Evolutionary conservation across 2,329 filamentous ascomycete species (phyloP).

Genomic region (Fusarium secorum): DNA sequence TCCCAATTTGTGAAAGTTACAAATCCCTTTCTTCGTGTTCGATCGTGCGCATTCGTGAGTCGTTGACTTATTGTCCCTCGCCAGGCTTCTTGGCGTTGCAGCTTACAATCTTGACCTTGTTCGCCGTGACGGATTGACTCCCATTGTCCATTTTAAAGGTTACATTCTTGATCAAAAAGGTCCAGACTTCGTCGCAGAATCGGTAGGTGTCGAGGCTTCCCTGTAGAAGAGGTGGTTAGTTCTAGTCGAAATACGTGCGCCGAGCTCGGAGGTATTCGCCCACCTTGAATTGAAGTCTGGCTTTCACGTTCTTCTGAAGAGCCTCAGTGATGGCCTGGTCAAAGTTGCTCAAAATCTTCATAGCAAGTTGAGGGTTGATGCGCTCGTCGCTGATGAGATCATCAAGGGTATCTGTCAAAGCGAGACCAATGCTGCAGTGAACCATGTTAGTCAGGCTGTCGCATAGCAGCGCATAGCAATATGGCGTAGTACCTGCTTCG

Average conservation of each 20-base stretch:
- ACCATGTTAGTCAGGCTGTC: constrained; percentile 39
- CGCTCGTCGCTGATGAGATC: constrained; percentile 92
- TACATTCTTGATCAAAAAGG: constrained; percentile 97
- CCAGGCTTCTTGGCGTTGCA: constrained; percentile 84
- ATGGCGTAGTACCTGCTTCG: constrained; percentile 82
- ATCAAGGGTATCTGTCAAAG: constrained; percentile 95
- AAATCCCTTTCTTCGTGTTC: background rate
- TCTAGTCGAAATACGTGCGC: background rate
- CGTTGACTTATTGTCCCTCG: constrained; percentile 44
- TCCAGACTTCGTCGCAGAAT: constrained; percentile 99
- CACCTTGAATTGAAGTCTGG: constrained; percentile 94
- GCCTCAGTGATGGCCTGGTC: constrained; percentile 93
- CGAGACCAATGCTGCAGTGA: constrained; percentile 79
- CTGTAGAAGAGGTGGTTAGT: constrained; percentile 55
- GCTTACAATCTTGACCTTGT: constrained; percentile 98
- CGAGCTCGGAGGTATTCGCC: constrained; percentile 18
- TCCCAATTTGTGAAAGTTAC: constrained; percentile 28
- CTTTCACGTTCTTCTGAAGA: constrained; percentile 90
- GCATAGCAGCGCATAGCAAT: constrained; percentile 44
- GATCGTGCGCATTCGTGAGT: background rate
- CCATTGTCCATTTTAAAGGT: constrained; percentile 96
- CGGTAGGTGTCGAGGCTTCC: constrained; percentile 97
- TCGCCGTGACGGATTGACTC: constrained; percentile 75
- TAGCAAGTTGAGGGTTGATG: constrained; percentile 97
- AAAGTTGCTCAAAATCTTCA: constrained; percentile 97